Percentiles rank a stretch among this genome's conserved stretches.
phyloP scores from a whole-genome alignment of 2,329 filamentous ascomycete species.

The Aspergillus glaucus region DNA sequence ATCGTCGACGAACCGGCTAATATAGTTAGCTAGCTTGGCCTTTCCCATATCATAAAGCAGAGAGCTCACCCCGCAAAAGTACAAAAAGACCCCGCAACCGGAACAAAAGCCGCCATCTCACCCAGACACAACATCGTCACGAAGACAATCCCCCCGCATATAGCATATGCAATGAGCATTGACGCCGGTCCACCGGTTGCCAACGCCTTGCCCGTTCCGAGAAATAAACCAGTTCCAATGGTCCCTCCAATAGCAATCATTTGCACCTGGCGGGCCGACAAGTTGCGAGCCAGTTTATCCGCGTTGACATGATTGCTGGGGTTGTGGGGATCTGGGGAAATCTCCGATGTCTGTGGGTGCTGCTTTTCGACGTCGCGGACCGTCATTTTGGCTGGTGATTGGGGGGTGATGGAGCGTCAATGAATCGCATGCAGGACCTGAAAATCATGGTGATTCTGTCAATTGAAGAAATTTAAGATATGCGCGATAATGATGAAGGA shows the following conservation, averaged over 20 bases:
- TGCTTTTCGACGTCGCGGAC: slow-evolving; percentile 21
- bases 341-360: slow-evolving; percentile 9
- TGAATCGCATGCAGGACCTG: neutral
- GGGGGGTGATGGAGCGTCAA: neutral
- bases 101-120: slow-evolving; percentile 56
- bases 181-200: slow-evolving; percentile 56
- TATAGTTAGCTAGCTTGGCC: slow-evolving; percentile 1
- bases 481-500: neutral
- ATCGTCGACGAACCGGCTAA: slow-evolving; percentile 39
- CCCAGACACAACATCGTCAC: slow-evolving; percentile 54
- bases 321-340: slow-evolving; percentile 8
- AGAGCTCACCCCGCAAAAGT: slow-evolving; percentile 46
- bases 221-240: slow-evolving; percentile 53
- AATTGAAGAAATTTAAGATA: no score
- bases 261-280: slow-evolving; percentile 59
- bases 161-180: slow-evolving; percentile 52
- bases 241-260: slow-evolving; percentile 55
- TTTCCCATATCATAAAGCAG: no score
- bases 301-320: slow-evolving; percentile 22
- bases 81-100: slow-evolving; percentile 50
- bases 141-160: slow-evolving; percentile 54
- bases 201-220: slow-evolving; percentile 56
- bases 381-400: neutral
- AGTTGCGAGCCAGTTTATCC: slow-evolving; percentile 49
- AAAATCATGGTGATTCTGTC: no score